Evolutionary conservation across 177 flowering plant genomes (phyloP).

Genomic region (Vitis hybrid): DNA sequence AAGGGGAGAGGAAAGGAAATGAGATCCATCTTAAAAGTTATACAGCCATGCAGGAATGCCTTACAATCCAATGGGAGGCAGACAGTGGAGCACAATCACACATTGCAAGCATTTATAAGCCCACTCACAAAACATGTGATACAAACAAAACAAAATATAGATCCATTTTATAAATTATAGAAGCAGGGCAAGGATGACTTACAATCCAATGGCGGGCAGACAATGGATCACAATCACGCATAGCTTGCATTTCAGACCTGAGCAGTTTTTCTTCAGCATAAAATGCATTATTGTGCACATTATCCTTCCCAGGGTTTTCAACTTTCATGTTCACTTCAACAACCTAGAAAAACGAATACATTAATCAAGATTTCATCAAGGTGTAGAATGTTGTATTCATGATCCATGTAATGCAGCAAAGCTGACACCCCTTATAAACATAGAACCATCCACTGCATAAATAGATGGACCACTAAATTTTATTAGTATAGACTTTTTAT

Average conservation of each 20-base stretch:
- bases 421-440: no score
- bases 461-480: no score
- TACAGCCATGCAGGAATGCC: background rate
- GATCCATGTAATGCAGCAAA: background rate
- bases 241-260: slow-evolving; percentile 78
- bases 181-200: slow-evolving; percentile 22
- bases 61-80: slow-evolving; percentile 72
- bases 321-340: slow-evolving; percentile 89
- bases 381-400: no score
- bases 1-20: background rate
- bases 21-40: background rate
- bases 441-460: no score
- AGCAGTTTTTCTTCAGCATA: slow-evolving; percentile 89
- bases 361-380: background rate
- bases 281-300: slow-evolving; percentile 90
- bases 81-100: slow-evolving; percentile 53
- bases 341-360: slow-evolving; percentile 42
- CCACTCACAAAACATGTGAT: background rate
- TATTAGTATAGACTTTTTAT: no score
- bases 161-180: no score
- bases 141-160: no score
- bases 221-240: slow-evolving; percentile 88
- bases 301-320: slow-evolving; percentile 83
- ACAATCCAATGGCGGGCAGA: slow-evolving; percentile 98
- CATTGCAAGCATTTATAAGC: slow-evolving; percentile 56